Evolutionary conservation across 495 filamentous ascomycete species (phyloP), one percentile per base, ranked within the genome.

Genomic region (Penicillium argentinense): DNA sequence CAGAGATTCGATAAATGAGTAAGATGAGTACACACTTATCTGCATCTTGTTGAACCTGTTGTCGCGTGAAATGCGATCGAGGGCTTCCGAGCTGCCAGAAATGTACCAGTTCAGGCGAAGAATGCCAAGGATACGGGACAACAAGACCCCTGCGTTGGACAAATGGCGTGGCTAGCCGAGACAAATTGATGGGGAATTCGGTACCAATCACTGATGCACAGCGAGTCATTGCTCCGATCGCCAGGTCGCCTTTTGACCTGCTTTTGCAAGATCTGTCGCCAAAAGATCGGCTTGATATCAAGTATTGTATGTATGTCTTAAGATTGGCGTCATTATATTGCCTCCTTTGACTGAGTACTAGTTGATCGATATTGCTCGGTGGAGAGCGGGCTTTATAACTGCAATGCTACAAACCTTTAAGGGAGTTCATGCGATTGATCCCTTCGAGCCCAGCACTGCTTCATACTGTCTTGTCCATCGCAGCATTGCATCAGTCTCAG

Each of bases 371-470:
- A 53, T 18, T 57, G 54, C 38, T 53, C 28, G 29, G 18, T 34
- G 14, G 54, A 57, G 33, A 48, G 49, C 36, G 42, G 44, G 4
- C 29, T 57, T 7, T 49, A 53, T 40, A 28, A 46, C 19, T 43
- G 13, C 9, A 36, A 36, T 28, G 18, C 39, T 7, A 42, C 30
- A 1, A 59, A 59, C 27, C 32, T 1, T 54, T 59, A 18, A 51
- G 49, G 22, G 56, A 54, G 30, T 59, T 59, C 19, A 50, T 59
- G 39, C 51, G 51, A 11, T 37, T 59, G 9, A 54, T 59, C 18
- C 56, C 56, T 14, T 41, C 56, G 5, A 51, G 51, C 28, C 43
- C 34, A 12, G 51, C 28, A 9, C 39, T 59, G 12, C 37, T 43
- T 16, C 28, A 59, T 45, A 49, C 51, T 3, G 46, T 59, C 9